Percentiles rank a stretch among this genome's conserved stretches.
Conservation (phyloP, 2,329 filamentous ascomycete genomes). For the Colletotrichum orchidophilum region DNA sequence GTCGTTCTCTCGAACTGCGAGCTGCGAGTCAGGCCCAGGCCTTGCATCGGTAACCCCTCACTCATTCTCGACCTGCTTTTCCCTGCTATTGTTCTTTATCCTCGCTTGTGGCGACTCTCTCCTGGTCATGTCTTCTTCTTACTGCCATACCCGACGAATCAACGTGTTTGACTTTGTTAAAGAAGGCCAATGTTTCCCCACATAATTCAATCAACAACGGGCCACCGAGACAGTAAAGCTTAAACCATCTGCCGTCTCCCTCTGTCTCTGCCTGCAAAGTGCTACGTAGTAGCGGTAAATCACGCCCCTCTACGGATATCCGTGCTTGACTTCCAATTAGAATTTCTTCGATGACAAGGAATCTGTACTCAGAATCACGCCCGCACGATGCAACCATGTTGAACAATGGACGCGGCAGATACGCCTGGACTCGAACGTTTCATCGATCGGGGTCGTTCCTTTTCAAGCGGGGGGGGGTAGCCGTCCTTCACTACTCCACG, state of each 20-base stretch:
- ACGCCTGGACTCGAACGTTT: conserved; percentile 13
- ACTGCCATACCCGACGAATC: background rate
- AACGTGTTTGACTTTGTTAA: background rate
- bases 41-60: background rate
- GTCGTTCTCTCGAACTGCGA: background rate
- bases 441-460: conserved; percentile 8
- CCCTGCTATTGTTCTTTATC: background rate
- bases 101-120: background rate
- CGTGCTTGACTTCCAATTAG: no score
- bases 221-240: conserved; percentile 18
- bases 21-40: background rate
- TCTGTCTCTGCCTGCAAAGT: background rate
- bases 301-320: no score
- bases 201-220: conserved; percentile 9
- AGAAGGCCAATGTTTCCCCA: conserved; percentile 17
- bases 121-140: background rate
- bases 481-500: conserved; percentile 5
- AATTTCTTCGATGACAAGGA: no score
- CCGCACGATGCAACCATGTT: conserved; percentile 17
- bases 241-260: conserved; percentile 20
- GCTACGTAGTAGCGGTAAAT: background rate
- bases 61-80: background rate
- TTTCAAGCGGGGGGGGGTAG: conserved; percentile 7
- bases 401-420: conserved; percentile 22
- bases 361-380: no score